A percentile compares a stretch with the other conserved stretches of the same genome.
phyloP scores from a whole-genome alignment of 2,329 filamentous ascomycete genomes.

The Xylariaceae sp. region DNA sequence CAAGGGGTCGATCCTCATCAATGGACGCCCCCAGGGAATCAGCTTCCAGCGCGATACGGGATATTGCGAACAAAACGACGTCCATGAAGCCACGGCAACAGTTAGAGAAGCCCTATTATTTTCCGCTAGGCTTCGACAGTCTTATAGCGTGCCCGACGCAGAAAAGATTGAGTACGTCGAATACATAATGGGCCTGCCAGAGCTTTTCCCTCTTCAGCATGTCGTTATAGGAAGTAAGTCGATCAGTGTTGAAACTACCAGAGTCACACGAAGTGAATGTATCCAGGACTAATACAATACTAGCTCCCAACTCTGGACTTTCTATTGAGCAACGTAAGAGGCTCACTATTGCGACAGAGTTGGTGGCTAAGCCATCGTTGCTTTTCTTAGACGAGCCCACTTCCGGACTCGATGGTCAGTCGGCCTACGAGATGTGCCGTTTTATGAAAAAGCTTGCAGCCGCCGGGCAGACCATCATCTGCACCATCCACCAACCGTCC shows the following conservation, averaged over 20 bases:
- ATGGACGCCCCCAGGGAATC: conserved; percentile 71
- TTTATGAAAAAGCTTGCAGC: conserved; percentile 67
- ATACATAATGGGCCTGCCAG: conserved; percentile 70
- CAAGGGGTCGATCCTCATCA: conserved; percentile 78
- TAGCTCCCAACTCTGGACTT: conserved; percentile 49
- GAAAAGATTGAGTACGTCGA: conserved; percentile 74
- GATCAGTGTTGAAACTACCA: no score
- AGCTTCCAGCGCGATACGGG: conserved; percentile 84
- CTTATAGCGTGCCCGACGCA: conserved; percentile 57
- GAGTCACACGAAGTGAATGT: no score
- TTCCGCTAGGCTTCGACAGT: conserved; percentile 68
- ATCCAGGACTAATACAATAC: background rate
- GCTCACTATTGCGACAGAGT: conserved; percentile 61
- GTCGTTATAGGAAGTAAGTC: conserved; percentile 62
- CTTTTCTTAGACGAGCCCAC: conserved; percentile 70
- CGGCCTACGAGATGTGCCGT: conserved; percentile 66
- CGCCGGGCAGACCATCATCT: conserved; percentile 63
- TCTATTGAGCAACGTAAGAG: conserved; percentile 65
- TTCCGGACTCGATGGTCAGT: conserved; percentile 62
- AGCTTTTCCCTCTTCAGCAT: conserved; percentile 71
- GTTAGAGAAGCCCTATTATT: conserved; percentile 71
- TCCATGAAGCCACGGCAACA: conserved; percentile 70
- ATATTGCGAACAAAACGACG: conserved; percentile 68
- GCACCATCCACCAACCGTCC: conserved; percentile 66
- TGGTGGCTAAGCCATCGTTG: conserved; percentile 63